phyloP scores from a whole-genome alignment of 805 yeast genomes.

The Torulaspora maleeae region DNA sequence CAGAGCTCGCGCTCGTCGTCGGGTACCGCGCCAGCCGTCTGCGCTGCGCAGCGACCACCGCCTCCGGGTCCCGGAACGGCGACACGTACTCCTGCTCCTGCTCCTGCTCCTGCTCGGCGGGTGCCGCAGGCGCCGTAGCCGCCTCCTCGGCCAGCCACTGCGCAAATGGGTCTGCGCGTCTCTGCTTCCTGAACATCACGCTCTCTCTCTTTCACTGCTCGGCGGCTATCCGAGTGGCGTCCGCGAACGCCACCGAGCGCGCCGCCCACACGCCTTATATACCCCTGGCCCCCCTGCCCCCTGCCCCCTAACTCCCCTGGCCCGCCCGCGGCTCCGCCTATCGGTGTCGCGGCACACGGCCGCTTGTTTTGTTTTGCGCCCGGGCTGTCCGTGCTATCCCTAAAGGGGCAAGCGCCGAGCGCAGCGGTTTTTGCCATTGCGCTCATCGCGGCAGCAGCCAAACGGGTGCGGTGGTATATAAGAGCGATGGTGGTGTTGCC shows the following conservation, averaged over 20 bases:
- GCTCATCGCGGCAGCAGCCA: not conserved
- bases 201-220: not conserved
- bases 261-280: constrained; percentile 1
- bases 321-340: constrained; percentile 2
- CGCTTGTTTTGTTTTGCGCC: constrained; percentile 1
- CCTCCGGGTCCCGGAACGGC: constrained; percentile 19
- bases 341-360: constrained; percentile 1
- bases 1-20: constrained; percentile 29
- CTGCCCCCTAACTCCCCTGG: constrained; percentile 1
- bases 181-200: constrained; percentile 6
- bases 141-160: constrained; percentile 9
- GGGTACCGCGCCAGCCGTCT: constrained; percentile 25
- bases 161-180: constrained; percentile 16
- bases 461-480: not conserved
- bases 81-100: constrained; percentile 15
- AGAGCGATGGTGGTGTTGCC: not conserved
- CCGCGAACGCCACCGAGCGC: constrained; percentile 1
- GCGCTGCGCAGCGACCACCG: constrained; percentile 15
- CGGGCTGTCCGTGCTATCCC: constrained; percentile 1
- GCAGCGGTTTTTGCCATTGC: constrained; percentile 1
- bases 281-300: not conserved
- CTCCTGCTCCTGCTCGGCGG: not conserved
- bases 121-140: not conserved
- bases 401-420: constrained; percentile 8
- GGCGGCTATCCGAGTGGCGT: constrained; percentile 3